Evolutionary conservation across 2,329 filamentous ascomycete species (phyloP).

Genomic region (Paecilomyces variotii): DNA sequence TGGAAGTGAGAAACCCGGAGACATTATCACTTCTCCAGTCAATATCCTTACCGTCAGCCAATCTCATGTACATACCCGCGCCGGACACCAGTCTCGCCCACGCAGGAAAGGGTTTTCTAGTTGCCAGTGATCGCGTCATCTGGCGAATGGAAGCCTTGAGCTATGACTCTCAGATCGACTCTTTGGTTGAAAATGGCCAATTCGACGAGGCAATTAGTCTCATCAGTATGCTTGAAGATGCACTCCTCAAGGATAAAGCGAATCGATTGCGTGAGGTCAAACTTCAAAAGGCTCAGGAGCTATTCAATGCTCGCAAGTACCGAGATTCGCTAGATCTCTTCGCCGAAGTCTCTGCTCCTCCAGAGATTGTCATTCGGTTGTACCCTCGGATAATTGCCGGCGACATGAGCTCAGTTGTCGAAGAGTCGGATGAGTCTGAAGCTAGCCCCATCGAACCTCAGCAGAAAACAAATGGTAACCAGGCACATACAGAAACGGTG

Average conservation of each 20-base stretch:
- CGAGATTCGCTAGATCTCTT: slow-evolving; percentile 83
- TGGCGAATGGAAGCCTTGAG: slow-evolving; percentile 95
- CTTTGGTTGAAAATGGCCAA: slow-evolving; percentile 63
- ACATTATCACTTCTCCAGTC: slow-evolving; percentile 85
- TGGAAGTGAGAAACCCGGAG: slow-evolving; percentile 89
- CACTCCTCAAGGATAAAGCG: slow-evolving; percentile 72
- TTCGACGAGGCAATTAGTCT: slow-evolving; percentile 92
- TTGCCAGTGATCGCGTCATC: slow-evolving; percentile 80
- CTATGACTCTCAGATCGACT: slow-evolving; percentile 81
- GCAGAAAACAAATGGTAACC: slow-evolving; percentile 20
- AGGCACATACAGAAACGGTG: slow-evolving; percentile 16
- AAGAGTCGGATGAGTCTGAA: slow-evolving; percentile 35
- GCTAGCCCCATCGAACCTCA: slow-evolving; percentile 15
- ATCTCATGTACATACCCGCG: slow-evolving; percentile 80
- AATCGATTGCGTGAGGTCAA: slow-evolving; percentile 76
- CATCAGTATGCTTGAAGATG: slow-evolving; percentile 83
- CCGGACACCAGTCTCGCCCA: slow-evolving; percentile 92
- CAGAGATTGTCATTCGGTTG: slow-evolving; percentile 75
- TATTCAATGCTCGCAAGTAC: slow-evolving; percentile 80
- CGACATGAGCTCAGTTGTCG: slow-evolving; percentile 58
- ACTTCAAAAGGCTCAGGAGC: slow-evolving; percentile 77
- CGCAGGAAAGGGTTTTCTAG: slow-evolving; percentile 90
- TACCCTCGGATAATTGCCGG: slow-evolving; percentile 82
- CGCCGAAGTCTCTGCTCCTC: slow-evolving; percentile 79
- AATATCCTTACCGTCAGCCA: slow-evolving; percentile 72